These are phyloP conservation scores for Aureobasidium sp. DNA, from an alignment of 2,329 filamentous ascomycete species.

Conservation along the genomic window DNA sequence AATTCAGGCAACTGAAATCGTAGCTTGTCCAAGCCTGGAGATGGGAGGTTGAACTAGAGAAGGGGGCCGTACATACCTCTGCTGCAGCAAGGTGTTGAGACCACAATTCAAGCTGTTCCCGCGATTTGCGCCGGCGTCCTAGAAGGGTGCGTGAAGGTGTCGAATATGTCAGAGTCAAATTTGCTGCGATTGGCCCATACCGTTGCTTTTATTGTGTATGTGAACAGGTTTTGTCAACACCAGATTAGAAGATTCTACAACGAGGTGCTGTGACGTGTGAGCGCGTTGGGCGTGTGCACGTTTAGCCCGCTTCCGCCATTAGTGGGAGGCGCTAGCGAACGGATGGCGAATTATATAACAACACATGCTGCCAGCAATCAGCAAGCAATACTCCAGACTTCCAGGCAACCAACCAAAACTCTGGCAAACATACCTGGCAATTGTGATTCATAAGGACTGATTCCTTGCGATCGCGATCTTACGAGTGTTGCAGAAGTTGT, in stretches of 20 bases:
- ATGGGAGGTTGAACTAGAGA: background rate
- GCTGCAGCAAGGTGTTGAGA: background rate
- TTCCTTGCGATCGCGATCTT: background rate
- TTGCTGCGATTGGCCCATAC: background rate
- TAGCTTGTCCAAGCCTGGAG: background rate
- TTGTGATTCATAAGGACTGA: background rate
- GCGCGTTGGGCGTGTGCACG: background rate
- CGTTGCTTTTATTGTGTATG: background rate
- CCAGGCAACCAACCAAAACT: background rate
- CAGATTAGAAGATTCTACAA: constrained; percentile 10
- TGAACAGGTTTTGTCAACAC: constrained; percentile 7
- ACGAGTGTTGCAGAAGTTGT: background rate
- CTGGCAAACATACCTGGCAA: background rate
- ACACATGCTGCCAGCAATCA: background rate
- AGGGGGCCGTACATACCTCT: background rate
- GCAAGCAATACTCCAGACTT: background rate
- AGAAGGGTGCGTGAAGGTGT: background rate
- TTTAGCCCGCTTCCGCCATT: background rate
- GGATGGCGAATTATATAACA: background rate
- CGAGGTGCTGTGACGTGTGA: constrained; percentile 6
- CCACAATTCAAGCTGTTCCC: background rate
- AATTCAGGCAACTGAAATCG: background rate
- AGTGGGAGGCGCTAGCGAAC: background rate
- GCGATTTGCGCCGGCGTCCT: background rate
- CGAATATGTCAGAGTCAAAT: background rate